Base-by-base conservation (phyloP, 371 early-diverging fungal genomes). In the Zopfochytrium polystomum region DNA sequence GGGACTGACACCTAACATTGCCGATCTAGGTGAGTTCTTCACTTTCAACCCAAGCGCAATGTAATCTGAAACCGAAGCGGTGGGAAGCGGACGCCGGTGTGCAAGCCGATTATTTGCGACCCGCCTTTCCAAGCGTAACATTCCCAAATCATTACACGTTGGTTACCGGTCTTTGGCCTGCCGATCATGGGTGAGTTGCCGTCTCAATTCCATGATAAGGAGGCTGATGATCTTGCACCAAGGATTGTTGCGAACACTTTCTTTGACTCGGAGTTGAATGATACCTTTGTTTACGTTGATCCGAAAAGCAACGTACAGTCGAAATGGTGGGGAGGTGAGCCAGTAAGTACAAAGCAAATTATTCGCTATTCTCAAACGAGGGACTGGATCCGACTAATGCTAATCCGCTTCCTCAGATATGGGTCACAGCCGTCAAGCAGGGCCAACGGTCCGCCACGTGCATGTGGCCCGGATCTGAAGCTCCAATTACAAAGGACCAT, bases 61-160 rank as follows among this genome's bases (percentile, higher is more conserved):
- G 11, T 42, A 42, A 42, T n/a, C 11, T 13, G n/a, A 13, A 42
- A 13, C n/a, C n/a, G 11, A 13, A n/a, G 11, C 13, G 5, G 13
- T 42, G 46, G 33, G n/a, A 32, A 61, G 67, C 67, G n/a, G 23
- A 55, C 3, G 25, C 38, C 2, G 79, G 77, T 18, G 52, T 73
- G 6, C 59, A 49, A 27, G 86, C 91, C 20, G 76, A 85, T 48
- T 82, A 78, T 58, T 82, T 92, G 86, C 73, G 74, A 26, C 89
- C 92, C 13, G 77, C 85, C 5, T 91, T 89, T 68, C 91, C 89
- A 13, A 85, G 77, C 26, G 78, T 89, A 55, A 95, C 96, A 0
- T 96, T 96, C 65, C 91, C 97, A 4, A 96, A 96, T 73, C 96
- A 96, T 70, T 95, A 90, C 74, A 82, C 94, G 1, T 71, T 96